A percentile compares a stretch with the other conserved stretches of the same genome.
Evolutionary conservation across 106 monocot genomes (phyloP).

Genomic region (Allium sativum): DNA sequence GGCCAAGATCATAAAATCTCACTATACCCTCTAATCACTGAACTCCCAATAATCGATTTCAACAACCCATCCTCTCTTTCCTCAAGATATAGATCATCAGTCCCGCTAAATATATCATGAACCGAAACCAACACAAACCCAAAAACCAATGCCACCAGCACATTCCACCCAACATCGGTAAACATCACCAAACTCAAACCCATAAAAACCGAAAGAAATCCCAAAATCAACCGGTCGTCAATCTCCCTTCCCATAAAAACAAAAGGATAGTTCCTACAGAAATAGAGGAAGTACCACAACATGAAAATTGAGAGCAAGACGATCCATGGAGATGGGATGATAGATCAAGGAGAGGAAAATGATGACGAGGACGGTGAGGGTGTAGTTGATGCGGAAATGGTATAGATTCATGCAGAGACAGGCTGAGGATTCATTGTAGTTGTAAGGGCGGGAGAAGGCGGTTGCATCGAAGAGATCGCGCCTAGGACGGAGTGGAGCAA

Average conservation of each 20-base stretch:
- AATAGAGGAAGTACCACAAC: conserved; percentile 66
- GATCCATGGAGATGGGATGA: conserved; percentile 76
- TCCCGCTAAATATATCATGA: conserved; percentile 50
- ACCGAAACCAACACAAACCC: conserved; percentile 29
- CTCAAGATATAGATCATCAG: conserved; percentile 63
- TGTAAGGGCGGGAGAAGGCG: conserved; percentile 44
- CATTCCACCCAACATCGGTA: conserved; percentile 50
- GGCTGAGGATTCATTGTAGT: conserved; percentile 27
- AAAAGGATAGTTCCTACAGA: conserved; percentile 56
- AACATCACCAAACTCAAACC: conserved; percentile 42
- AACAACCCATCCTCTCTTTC: conserved; percentile 32
- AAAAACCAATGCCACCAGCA: conserved; percentile 46
- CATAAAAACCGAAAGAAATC: conserved; percentile 39
- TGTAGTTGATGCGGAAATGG: conserved; percentile 78
- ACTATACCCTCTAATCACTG: neutral
- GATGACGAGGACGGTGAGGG: conserved; percentile 48
- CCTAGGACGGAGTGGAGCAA: conserved; percentile 53
- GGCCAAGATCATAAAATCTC: neutral
- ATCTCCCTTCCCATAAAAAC: conserved; percentile 29
- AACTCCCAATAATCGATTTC: conserved; percentile 53
- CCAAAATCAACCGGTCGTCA: conserved; percentile 49
- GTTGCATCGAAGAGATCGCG: conserved; percentile 36
- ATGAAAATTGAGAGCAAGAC: conserved; percentile 54
- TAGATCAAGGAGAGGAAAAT: conserved; percentile 64
- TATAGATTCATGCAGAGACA: conserved; percentile 52